Evolutionary conservation across 2,329 filamentous ascomycete genomes (phyloP), one percentile per base, ranked within the genome.

Genomic region (Epichloe aotearoae): DNA sequence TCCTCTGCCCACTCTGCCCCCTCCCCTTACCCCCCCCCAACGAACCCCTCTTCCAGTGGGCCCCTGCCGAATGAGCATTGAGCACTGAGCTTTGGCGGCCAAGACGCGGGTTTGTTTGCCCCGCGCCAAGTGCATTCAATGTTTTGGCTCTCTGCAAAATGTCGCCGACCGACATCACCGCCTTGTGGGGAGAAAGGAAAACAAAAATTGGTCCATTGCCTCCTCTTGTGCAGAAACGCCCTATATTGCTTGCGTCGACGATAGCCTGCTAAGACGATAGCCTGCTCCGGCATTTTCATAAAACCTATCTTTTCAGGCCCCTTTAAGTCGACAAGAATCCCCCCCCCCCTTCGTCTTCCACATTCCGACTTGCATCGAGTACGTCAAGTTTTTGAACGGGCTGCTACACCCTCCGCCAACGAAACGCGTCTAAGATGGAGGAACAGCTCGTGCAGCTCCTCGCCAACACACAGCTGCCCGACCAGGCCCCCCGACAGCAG

Each of bases 401-500:
- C 40, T 42, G 19, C 19, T 38, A 42, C 19, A 7, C 6, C n/a
- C 48, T 17, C 46, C 50, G 33, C 34, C 40, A 52, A 52, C 50
- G 45, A 52, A 30, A 36, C 33, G 36, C 26, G 30, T 33, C 55
- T 61, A 63, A 55, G 61, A 95, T 95, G 89, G 90, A 95, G 78
- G 84, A 94, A 71, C 84, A 95, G 74, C 81, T 98, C 68, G 83
- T 93, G 61, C 83, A 84, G 68, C 79, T 97, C 66, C 83, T 98
- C 57, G 81, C 84, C 62, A 88, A 89, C 69, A 95, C 90, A 47
- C 88, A 95, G 72, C 83, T 83, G 56, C 62, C 86, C 54, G 80
- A 83, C 53, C 83, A 91, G 66, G 82, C 72, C 50, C 83, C 83
- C 52, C 84, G 91, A 67, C 89, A 87, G 66, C 82, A 86, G 65